Conservation (phyloP, 1,284 basidiomycete genomes). For the Anthracocystis setariae region DNA sequence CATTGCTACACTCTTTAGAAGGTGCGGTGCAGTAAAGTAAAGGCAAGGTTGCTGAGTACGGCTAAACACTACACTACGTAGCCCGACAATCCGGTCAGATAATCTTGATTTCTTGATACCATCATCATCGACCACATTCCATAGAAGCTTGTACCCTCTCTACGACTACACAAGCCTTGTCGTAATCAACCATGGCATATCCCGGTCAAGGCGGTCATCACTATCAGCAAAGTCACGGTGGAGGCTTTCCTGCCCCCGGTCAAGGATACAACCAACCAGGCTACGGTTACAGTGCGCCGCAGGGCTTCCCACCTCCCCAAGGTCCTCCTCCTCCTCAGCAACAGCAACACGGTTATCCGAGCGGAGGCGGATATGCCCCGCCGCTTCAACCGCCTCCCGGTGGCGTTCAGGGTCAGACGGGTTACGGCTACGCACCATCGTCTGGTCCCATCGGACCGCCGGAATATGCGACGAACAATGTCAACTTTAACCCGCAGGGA, state of each 20-base stretch:
- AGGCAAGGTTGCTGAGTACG: no score
- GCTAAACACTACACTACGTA: no score
- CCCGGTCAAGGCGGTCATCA: slow-evolving; percentile 59
- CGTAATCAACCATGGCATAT: slow-evolving; percentile 52
- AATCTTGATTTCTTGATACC: not conserved
- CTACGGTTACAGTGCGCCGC: slow-evolving; percentile 43
- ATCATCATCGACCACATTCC: not conserved
- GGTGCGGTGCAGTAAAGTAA: no score
- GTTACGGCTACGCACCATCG: slow-evolving; percentile 38
- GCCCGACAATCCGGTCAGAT: no score
- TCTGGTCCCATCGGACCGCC: slow-evolving; percentile 55
- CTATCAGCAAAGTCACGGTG: slow-evolving; percentile 50
- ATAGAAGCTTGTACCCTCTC: not conserved
- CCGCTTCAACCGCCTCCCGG: slow-evolving; percentile 32
- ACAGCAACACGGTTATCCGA: slow-evolving; percentile 26
- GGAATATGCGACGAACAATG: slow-evolving; percentile 52
- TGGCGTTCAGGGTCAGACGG: slow-evolving; percentile 42
- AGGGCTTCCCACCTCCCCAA: slow-evolving; percentile 25
- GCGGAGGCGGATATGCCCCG: slow-evolving; percentile 34
- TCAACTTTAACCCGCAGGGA: slow-evolving; percentile 60
- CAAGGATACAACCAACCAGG: slow-evolving; percentile 41
- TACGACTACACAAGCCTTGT: not conserved
- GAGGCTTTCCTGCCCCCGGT: slow-evolving; percentile 31
- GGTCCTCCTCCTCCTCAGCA: slow-evolving; percentile 31
- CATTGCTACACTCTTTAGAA: no score